Conservation (phyloP, 1,139 yeast species). For the Chernovozyma aurita region DNA sequence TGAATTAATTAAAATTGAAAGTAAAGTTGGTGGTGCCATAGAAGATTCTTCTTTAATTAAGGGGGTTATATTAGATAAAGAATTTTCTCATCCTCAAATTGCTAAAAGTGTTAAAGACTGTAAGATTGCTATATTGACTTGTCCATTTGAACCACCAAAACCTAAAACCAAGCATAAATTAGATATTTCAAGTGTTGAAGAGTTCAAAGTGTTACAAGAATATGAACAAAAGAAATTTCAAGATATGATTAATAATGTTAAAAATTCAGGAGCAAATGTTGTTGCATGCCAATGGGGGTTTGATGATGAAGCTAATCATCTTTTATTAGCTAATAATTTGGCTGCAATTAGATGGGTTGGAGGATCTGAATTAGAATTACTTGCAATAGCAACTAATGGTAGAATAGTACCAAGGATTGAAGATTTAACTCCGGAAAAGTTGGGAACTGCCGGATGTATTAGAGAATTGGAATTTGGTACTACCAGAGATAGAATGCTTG, state of each 20-base stretch:
- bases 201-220: slow-evolving; percentile 81
- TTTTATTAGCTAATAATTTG: slow-evolving; percentile 77
- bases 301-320: slow-evolving; percentile 97
- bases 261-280: slow-evolving; percentile 88
- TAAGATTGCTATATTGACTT: slow-evolving; percentile 88
- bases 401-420: slow-evolving; percentile 97
- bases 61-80: slow-evolving; percentile 94
- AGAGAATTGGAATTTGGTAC: slow-evolving; percentile 94
- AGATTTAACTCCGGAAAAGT: slow-evolving; percentile 75
- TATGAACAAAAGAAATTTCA: slow-evolving; percentile 89
- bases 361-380: slow-evolving; percentile 91
- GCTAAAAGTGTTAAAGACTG: slow-evolving; percentile 77
- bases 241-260: slow-evolving; percentile 85
- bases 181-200: slow-evolving; percentile 89
- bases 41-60: slow-evolving; percentile 80
- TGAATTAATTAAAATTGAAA: slow-evolving; percentile 91
- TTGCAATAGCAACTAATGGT: slow-evolving; percentile 97
- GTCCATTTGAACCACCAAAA: slow-evolving; percentile 99
- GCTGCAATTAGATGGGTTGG: slow-evolving; percentile 99
- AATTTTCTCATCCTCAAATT: slow-evolving; percentile 98
- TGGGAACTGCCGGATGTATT: slow-evolving; percentile 84
- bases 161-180: slow-evolving; percentile 98
- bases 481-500: slow-evolving; percentile 92
- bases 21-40: slow-evolving; percentile 91
- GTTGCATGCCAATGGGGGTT: slow-evolving; percentile 99